Conservation (phyloP, 1,284 basidiomycete genomes). For the Vanrija sp. region DNA sequence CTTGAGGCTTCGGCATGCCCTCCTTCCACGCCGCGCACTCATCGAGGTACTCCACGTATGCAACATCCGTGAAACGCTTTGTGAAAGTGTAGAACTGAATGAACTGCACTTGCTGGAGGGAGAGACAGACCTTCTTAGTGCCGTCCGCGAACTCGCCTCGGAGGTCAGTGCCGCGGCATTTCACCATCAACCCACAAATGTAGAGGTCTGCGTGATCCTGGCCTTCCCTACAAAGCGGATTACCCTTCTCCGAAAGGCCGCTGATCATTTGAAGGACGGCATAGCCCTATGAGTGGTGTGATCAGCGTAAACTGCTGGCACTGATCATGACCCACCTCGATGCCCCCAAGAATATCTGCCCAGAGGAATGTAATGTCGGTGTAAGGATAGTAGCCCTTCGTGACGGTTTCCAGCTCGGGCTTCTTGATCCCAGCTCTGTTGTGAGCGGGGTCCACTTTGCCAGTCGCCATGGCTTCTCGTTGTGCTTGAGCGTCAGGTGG, state of each 20-base stretch:
- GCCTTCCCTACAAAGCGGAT: constrained; percentile 64
- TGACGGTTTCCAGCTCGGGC: constrained; percentile 22
- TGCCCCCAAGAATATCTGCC: constrained; percentile 16
- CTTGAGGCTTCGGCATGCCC: not conserved
- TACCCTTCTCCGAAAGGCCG: constrained; percentile 20
- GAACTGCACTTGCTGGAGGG: constrained; percentile 77
- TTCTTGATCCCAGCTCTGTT: too few species aligned
- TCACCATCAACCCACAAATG: constrained; percentile 55
- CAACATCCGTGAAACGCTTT: constrained; percentile 60
- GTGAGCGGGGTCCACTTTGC: too few species aligned
- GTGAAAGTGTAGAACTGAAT: constrained; percentile 75
- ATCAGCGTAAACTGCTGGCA: too few species aligned
- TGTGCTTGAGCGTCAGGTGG: too few species aligned
- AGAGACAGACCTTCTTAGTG: constrained; percentile 63
- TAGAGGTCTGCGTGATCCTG: constrained; percentile 64
- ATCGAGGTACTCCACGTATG: constrained; percentile 14
- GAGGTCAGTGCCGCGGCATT: not conserved
- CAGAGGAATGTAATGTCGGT: constrained; percentile 40
- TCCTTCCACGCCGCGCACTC: not conserved
- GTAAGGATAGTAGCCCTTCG: constrained; percentile 38
- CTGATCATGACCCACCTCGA: constrained; percentile 29
- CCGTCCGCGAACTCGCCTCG: constrained; percentile 16
- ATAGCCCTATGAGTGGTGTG: too few species aligned
- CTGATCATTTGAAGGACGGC: not conserved
- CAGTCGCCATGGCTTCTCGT: too few species aligned